These are phyloP conservation scores for Neofusicoccum cordaticola DNA, from an alignment of 2,329 filamentous ascomycete species.

Conservation along the genomic window DNA sequence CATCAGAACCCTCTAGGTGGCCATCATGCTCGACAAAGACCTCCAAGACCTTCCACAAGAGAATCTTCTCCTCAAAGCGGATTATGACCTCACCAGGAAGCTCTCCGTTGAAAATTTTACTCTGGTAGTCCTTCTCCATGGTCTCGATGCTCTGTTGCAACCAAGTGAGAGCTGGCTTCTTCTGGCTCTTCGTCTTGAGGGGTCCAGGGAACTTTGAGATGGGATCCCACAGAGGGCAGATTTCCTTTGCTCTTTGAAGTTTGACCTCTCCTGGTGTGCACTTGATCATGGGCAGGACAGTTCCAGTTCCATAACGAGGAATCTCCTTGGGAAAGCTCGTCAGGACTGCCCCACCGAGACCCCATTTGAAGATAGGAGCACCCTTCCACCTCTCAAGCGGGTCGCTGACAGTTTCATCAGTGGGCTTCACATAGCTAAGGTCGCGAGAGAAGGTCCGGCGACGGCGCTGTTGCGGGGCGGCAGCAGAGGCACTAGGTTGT, in stretches of 20 bases:
- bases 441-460: constrained; percentile 47
- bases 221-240: constrained; percentile 68
- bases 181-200: constrained; percentile 84
- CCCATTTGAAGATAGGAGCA: constrained; percentile 81
- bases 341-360: constrained; percentile 76
- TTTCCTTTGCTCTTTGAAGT: constrained; percentile 70
- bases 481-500: background rate
- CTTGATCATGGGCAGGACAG: constrained; percentile 72
- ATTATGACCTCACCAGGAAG: constrained; percentile 61
- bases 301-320: constrained; percentile 77
- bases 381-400: constrained; percentile 88
- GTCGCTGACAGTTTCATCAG: constrained; percentile 62
- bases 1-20: constrained; percentile 66
- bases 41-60: constrained; percentile 84
- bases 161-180: constrained; percentile 88
- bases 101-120: constrained; percentile 49
- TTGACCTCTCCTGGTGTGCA: constrained; percentile 79
- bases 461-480: constrained; percentile 22
- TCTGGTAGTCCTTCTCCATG: constrained; percentile 57
- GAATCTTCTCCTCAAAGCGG: constrained; percentile 71
- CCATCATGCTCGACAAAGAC: constrained; percentile 87
- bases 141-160: constrained; percentile 70
- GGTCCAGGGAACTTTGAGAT: constrained; percentile 85
- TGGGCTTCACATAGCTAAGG: constrained; percentile 55
- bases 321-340: constrained; percentile 87